A percentile compares a stretch with the other conserved stretches of the same genome.
Evolutionary conservation across 495 filamentous ascomycete species (phyloP).

Genomic region (Hyphodiscus hymeniophilus): DNA sequence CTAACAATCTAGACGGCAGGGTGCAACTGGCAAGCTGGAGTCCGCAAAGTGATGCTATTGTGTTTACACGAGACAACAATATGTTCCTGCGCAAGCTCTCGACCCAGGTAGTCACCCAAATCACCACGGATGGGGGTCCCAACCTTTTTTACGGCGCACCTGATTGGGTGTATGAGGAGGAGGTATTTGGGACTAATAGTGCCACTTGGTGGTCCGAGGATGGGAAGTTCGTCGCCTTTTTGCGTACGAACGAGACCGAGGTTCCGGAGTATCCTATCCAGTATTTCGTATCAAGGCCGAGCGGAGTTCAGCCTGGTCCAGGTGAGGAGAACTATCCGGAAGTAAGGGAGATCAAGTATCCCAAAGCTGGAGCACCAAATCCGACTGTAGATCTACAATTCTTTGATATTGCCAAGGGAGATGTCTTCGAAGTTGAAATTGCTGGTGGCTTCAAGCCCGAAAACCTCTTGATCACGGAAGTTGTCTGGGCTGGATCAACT

Average conservation of each 20-base stretch:
- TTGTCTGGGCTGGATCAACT: conserved; percentile 74
- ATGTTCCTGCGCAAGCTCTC: conserved; percentile 68
- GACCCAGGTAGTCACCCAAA: conserved; percentile 45
- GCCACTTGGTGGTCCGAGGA: conserved; percentile 93
- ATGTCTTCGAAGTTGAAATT: conserved; percentile 72
- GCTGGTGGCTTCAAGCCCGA: conserved; percentile 70
- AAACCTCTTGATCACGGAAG: conserved; percentile 84
- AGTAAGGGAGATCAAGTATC: conserved; percentile 88
- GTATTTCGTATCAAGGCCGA: conserved; percentile 85
- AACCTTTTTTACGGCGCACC: conserved; percentile 95
- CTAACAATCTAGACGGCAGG: conserved; percentile 51
- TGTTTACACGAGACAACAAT: conserved; percentile 84
- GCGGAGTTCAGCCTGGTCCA: conserved; percentile 57
- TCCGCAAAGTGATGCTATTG: conserved; percentile 73
- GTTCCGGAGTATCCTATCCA: conserved; percentile 93
- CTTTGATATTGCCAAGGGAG: conserved; percentile 74
- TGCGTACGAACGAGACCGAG: conserved; percentile 84
- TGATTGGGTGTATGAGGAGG: conserved; percentile 98
- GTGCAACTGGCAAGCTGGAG: conserved; percentile 88
- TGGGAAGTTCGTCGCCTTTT: conserved; percentile 79
- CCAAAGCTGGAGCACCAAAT: conserved; percentile 91
- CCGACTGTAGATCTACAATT: conserved; percentile 81
- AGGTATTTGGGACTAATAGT: conserved; percentile 73
- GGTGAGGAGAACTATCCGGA: conserved; percentile 90
- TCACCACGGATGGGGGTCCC: conserved; percentile 78